Conservation (phyloP, 345 rosid species). For the Atalantia buxifolia region DNA sequence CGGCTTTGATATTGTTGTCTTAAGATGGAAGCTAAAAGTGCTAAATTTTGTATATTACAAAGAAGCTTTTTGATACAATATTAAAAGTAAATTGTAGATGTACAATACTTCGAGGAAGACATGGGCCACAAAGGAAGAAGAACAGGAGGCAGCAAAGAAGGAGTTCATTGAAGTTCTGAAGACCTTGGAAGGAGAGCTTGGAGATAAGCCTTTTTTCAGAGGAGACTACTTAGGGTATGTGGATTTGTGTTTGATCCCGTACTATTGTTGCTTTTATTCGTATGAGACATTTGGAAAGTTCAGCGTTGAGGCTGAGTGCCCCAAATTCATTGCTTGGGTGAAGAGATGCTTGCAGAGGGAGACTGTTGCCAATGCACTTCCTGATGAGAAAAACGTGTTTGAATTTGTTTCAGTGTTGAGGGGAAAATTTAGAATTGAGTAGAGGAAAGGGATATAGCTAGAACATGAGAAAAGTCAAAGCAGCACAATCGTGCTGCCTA, state of each 20-base stretch:
- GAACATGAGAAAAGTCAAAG: background rate
- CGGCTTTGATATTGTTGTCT: background rate
- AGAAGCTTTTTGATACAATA: too few species aligned
- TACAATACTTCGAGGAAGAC: background rate
- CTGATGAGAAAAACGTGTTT: conserved; percentile 24
- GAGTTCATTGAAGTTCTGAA: background rate
- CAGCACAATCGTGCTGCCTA: background rate
- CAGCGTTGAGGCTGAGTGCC: conserved; percentile 28
- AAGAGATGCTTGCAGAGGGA: conserved; percentile 43
- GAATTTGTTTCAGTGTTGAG: conserved; percentile 13
- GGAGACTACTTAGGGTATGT: conserved; percentile 21
- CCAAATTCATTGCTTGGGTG: conserved; percentile 34
- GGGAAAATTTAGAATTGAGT: background rate
- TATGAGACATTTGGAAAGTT: conserved; percentile 31
- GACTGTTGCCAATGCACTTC: conserved; percentile 24
- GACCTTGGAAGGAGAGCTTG: background rate
- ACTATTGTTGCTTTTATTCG: conserved; percentile 24
- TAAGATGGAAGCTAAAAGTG: background rate
- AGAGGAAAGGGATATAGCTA: background rate
- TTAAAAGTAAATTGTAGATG: background rate
- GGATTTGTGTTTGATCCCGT: conserved; percentile 25
- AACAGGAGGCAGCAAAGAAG: background rate
- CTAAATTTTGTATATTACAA: too few species aligned
- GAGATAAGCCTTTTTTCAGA: background rate
- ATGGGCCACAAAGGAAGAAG: background rate